Evolutionary conservation across 768 basidiomycete genomes (phyloP).

Genomic region (Suillus subalutaceus): DNA sequence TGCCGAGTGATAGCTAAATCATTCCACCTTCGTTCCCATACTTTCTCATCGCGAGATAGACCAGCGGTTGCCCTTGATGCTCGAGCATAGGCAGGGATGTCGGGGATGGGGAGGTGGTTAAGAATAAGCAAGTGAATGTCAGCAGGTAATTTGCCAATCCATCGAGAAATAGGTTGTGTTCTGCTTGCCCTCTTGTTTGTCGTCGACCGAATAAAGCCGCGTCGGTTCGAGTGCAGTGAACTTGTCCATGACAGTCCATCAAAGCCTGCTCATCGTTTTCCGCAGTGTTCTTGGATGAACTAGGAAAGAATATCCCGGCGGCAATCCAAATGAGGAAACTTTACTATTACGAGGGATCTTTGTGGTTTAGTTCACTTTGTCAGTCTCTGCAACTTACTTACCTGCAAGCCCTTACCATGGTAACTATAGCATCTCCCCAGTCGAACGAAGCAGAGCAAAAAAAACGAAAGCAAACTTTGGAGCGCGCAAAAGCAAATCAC

Average conservation of each 20-base stretch:
- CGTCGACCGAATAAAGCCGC: slow-evolving; percentile 46
- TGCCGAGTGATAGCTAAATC: slow-evolving; percentile 55
- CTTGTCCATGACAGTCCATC: slow-evolving; percentile 63
- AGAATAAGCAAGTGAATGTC: slow-evolving; percentile 79
- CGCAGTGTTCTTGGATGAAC: background rate
- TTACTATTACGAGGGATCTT: slow-evolving; percentile 4
- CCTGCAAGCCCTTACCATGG: slow-evolving; percentile 22
- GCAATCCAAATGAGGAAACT: slow-evolving; percentile 7
- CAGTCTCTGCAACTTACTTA: background rate
- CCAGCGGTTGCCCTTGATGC: slow-evolving; percentile 64
- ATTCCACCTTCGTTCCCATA: slow-evolving; percentile 80
- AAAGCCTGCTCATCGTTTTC: slow-evolving; percentile 15
- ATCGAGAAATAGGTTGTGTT: slow-evolving; percentile 31
- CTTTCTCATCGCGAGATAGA: slow-evolving; percentile 66
- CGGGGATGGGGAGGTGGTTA: slow-evolving; percentile 73
- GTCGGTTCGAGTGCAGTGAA: slow-evolving; percentile 85
- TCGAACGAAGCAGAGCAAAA: slow-evolving; percentile 34
- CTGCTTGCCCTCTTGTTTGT: slow-evolving; percentile 7
- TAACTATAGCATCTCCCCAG: slow-evolving; percentile 24
- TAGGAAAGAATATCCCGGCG: slow-evolving; percentile 4
- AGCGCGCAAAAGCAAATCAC: slow-evolving; percentile 59
- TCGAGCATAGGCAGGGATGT: slow-evolving; percentile 76
- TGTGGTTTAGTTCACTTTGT: slow-evolving; percentile 4
- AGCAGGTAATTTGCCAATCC: slow-evolving; percentile 79
- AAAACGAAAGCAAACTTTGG: slow-evolving; percentile 53